Evolutionary conservation across 768 basidiomycete genomes (phyloP), one percentile per base, ranked within the genome.

Genomic region (Amanita subjunquillea): DNA sequence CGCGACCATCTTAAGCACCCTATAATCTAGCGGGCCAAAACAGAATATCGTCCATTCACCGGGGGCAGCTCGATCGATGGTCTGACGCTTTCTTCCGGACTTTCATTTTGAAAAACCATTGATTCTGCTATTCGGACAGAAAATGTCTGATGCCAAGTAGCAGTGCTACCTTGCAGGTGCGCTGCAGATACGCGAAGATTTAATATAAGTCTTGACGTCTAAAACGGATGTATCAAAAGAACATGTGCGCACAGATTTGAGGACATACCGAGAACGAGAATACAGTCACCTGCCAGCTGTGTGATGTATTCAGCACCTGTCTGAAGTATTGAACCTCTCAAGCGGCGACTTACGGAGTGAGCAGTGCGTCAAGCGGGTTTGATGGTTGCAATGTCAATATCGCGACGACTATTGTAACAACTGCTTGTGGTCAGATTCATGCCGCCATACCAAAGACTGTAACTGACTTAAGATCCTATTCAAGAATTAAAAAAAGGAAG

Each of bases 121-220:
- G 27, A n/a, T n/a, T 30, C 27, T 30, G 27, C n/a, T 30, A 46
- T n/a, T 30, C 44, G 44, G 15, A 46, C 7, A 30, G 44, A 46
- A 32, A 46, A 46, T 6, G 44, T 46, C 27, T 46, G 44, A 32
- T 30, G 30, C 44, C 44, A 30, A 30, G 44, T 46, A 15, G 44
- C 8, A 9, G 44, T 46, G 29, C 29, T 46, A 6, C 44, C 44
- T 34, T 46, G 44, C 29, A 29, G 7, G 17, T 34, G 44, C 3
- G 44, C 44, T 46, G 29, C 44, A 29, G 29, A n/a, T 29, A 46
- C 44, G 9, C 44, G 44, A 46, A 46, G 44, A 46, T 46, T 46
- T 46, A 46, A n/a, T 4, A 46, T 46, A 17, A 46, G 44, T 10
- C 44, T 46, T 30, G 44, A 30, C 1, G 44, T 46, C 44, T 46